Evolutionary conservation across 2,329 filamentous ascomycete genomes (phyloP), one percentile per base, ranked within the genome.

Genomic region (Trichoderma afroharzianum): DNA sequence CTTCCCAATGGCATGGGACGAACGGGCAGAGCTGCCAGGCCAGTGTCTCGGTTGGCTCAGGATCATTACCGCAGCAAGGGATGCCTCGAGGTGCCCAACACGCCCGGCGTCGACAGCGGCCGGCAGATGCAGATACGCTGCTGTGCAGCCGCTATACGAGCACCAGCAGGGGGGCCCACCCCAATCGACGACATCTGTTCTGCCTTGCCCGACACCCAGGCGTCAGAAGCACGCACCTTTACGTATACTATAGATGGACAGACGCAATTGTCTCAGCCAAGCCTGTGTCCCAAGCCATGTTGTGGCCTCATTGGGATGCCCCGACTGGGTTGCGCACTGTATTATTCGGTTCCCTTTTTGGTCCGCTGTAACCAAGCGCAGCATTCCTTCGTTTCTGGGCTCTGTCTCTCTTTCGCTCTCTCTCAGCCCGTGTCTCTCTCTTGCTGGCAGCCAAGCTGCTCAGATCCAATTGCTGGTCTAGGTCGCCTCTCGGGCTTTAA

Each of bases 291-390:
- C 36, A 43, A 32, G 67, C 58, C 43, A 55, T 50, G 57, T 14
- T 53, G 33, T 58, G 47, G 36, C 47, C 32, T 53, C 36, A 61
- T 28, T 33, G 55, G 47, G 33, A 62, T 50, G 26, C 36, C 36
- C 68, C 68, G 26, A 47, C 47, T 72, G 39, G 70, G 71, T 63
- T 66, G 59, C 62, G 67, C 59, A 58, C 58, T 71, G 72, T 71
- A 69, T 71, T 71, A 71, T 57, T 43, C 50, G 57, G 36, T 72
- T 73, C 59, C 72, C 72, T 67, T 71, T 72, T 71, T 58, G 50
- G 69, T 62, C 55, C 36, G 63, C 61, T 36, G 69, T 61, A 33
- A 59, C 73, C 55, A 64, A 36, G 28, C 39, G 39, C 43, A 62
- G 62, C 69, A 73, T 74, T 74, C 72, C 72, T 73, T 63, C 55